A percentile compares a stretch with the other conserved stretches of the same genome.
Conservation (phyloP, 2,329 filamentous ascomycete genomes). For the Arthroderma sp. region DNA sequence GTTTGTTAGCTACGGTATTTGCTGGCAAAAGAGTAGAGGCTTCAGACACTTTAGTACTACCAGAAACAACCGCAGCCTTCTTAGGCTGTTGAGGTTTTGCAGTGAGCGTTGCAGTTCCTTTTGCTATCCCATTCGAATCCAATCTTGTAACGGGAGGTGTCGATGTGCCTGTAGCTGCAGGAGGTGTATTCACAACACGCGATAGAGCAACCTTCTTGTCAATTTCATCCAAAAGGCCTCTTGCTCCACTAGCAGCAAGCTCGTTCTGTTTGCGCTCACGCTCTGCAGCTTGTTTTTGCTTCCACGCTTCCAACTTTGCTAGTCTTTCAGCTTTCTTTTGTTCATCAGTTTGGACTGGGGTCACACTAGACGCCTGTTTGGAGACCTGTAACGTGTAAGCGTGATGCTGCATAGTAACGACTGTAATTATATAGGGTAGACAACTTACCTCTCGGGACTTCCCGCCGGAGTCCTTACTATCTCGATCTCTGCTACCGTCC, state of each 20-base stretch:
- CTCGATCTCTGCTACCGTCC: conserved; percentile 51
- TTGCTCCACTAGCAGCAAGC: conserved; percentile 49
- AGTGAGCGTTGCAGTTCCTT: conserved; percentile 55
- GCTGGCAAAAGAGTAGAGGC: conserved; percentile 26
- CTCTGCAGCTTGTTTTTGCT: conserved; percentile 68
- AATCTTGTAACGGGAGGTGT: conserved; percentile 60
- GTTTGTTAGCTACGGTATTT: conserved; percentile 34
- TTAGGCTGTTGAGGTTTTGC: conserved; percentile 44
- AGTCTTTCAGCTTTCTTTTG: conserved; percentile 70
- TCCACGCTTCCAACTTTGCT: conserved; percentile 80
- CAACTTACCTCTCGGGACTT: conserved; percentile 48
- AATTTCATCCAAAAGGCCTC: conserved; percentile 60
- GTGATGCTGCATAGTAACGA: conserved; percentile 12
- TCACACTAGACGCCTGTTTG: conserved; percentile 35
- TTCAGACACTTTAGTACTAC: conserved; percentile 35
- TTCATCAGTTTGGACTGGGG: conserved; percentile 50
- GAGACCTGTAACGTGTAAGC: conserved; percentile 35
- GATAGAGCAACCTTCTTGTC: conserved; percentile 50
- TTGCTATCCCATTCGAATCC: conserved; percentile 73
- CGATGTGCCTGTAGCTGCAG: neutral
- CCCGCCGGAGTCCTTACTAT: conserved; percentile 38
- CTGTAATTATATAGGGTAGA: neutral
- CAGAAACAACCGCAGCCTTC: conserved; percentile 42
- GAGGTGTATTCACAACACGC: neutral
- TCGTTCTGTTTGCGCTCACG: conserved; percentile 61